Percentiles rank a stretch among this genome's conserved stretches.
These are phyloP conservation scores for Aspergillus pseudonomiae DNA, from an alignment of 2,329 filamentous ascomycete genomes.

Conservation along the genomic window DNA sequence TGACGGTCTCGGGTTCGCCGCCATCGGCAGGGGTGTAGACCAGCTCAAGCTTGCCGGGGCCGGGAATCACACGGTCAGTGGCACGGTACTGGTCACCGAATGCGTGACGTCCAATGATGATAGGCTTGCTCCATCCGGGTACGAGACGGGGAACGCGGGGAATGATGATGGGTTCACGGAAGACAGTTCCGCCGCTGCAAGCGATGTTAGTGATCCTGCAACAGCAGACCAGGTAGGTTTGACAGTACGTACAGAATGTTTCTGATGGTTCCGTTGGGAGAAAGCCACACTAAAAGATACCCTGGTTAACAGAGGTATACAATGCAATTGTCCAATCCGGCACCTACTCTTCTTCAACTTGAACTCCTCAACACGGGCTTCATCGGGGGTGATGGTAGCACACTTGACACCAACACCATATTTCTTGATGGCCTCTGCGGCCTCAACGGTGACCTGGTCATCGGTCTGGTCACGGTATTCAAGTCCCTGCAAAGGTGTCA, in stretches of 20 bases:
- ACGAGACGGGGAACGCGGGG: constrained; percentile 89
- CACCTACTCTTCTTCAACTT: constrained; percentile 92
- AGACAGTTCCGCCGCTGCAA: constrained; percentile 81
- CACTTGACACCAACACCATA: constrained; percentile 99
- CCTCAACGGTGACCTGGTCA: constrained; percentile 93
- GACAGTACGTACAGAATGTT: constrained; percentile 60
- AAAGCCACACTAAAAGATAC: constrained; percentile 79
- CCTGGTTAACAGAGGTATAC: constrained; percentile 8
- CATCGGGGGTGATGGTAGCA: constrained; percentile 97
- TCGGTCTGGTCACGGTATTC: constrained; percentile 95
- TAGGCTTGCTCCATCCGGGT: constrained; percentile 97
- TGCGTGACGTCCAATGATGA: constrained; percentile 97
- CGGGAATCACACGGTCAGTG: constrained; percentile 83
- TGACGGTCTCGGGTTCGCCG: constrained; percentile 78
- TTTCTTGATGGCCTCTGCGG: constrained; percentile 97
- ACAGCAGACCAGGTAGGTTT: neutral
- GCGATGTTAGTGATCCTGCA: constrained; percentile 24
- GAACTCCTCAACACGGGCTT: constrained; percentile 95
- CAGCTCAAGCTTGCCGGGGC: constrained; percentile 87
- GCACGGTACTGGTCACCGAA: constrained; percentile 99
- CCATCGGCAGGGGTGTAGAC: constrained; percentile 84
- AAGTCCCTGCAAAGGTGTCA: constrained; percentile 61
- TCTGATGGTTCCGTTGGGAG: constrained; percentile 85
- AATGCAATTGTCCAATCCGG: neutral
- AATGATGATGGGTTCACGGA: constrained; percentile 98